Evolutionary conservation across 2,329 filamentous ascomycete genomes (phyloP).

Genomic region (Colletotrichum costaricense): DNA sequence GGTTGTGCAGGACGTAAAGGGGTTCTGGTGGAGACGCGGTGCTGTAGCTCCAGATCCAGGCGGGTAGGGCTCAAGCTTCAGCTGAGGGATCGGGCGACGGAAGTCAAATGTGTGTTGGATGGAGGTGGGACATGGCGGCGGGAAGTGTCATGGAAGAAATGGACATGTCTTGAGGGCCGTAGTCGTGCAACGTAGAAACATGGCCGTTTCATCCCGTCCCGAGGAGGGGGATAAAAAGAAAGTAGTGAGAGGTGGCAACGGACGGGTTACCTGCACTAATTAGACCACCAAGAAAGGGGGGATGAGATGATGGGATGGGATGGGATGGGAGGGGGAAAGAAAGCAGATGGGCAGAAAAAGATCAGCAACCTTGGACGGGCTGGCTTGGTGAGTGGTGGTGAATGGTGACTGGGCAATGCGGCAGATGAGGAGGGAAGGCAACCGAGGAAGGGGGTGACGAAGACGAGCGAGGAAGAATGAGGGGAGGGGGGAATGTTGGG

Average conservation of each 20-base stretch:
- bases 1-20: constrained; percentile 2
- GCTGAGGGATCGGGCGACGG: not conserved
- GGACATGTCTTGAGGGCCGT: not conserved
- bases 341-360: not conserved
- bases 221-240: not conserved
- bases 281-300: not conserved
- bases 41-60: constrained; percentile 24
- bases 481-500: not conserved
- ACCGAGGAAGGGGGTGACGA: not conserved
- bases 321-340: not conserved
- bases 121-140: constrained; percentile 11
- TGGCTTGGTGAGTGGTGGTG: not conserved
- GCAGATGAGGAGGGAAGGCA: constrained; percentile 3
- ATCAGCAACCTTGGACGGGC: not conserved
- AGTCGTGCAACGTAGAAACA: not conserved
- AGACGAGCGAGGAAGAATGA: not conserved
- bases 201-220: constrained; percentile 6
- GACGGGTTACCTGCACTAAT: not conserved
- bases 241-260: not conserved
- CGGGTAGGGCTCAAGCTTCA: constrained; percentile 14
- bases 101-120: constrained; percentile 18
- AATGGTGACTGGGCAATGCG: not conserved
- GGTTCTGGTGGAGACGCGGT: constrained; percentile 21
- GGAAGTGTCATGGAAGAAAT: not conserved
- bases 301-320: not conserved